Conservation (phyloP, 768 basidiomycete species). For the Podaxis sp. region DNA sequence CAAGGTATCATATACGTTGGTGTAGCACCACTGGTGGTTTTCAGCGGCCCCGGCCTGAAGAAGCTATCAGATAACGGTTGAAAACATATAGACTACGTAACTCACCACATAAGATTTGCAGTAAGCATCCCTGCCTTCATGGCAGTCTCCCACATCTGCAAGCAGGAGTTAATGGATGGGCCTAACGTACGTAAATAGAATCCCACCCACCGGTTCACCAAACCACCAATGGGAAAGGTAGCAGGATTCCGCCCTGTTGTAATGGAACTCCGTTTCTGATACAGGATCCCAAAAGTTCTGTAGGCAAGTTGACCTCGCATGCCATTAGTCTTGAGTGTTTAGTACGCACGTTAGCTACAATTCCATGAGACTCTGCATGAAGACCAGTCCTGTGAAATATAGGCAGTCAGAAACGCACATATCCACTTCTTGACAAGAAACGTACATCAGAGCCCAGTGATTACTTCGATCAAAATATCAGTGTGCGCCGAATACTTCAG, state of each 20-base stretch:
- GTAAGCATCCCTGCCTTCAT: slow-evolving; percentile 68
- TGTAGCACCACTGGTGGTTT: slow-evolving; percentile 58
- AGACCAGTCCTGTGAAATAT: slow-evolving; percentile 72
- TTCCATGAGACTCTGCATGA: slow-evolving; percentile 87
- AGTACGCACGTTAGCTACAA: slow-evolving; percentile 75
- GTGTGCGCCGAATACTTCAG: slow-evolving; percentile 4
- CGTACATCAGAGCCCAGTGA: slow-evolving; percentile 86
- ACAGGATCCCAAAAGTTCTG: slow-evolving; percentile 88
- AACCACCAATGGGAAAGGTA: slow-evolving; percentile 82
- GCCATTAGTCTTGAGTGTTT: background rate
- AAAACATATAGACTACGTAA: slow-evolving; percentile 9
- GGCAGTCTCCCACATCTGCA: slow-evolving; percentile 90
- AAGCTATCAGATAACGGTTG: background rate
- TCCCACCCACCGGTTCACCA: slow-evolving; percentile 72
- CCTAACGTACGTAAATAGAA: slow-evolving; percentile 1
- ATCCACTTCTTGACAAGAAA: background rate
- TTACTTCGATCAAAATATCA: slow-evolving; percentile 46
- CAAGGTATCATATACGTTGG: slow-evolving; percentile 81
- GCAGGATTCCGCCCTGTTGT: slow-evolving; percentile 57
- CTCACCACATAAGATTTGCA: slow-evolving; percentile 92
- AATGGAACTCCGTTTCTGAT: slow-evolving; percentile 63
- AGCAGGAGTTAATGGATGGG: background rate
- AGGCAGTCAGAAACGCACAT: slow-evolving; percentile 5
- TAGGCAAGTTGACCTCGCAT: background rate
- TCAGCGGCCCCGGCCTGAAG: slow-evolving; percentile 79